These are phyloP conservation scores for Candida tibetensis DNA, from an alignment of 805 yeast genomes.

Conservation along the genomic window DNA sequence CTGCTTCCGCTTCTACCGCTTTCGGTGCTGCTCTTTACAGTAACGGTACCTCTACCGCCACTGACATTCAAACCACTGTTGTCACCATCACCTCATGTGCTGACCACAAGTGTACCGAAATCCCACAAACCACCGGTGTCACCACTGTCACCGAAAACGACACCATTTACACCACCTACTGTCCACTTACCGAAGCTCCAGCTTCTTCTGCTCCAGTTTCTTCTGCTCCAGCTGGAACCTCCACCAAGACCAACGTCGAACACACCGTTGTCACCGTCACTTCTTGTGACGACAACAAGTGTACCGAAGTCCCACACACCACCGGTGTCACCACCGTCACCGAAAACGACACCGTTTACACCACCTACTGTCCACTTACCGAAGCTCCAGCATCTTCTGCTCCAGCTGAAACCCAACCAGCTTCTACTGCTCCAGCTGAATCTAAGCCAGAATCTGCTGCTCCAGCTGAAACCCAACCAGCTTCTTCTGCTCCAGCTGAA, in stretches of 20 bases:
- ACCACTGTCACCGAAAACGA: conserved; percentile 20
- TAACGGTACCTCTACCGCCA: conserved; percentile 19
- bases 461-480: conserved; percentile 12
- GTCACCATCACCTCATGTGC: conserved; percentile 29
- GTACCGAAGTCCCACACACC: conserved; percentile 22
- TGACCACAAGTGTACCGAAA: conserved; percentile 21
- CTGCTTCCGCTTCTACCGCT: conserved; percentile 20
- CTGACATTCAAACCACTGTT: conserved; percentile 20
- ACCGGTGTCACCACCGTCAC: conserved; percentile 39
- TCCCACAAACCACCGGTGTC: conserved; percentile 23
- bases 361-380: conserved; percentile 35
- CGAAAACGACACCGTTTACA: conserved; percentile 26
- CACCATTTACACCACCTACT: conserved; percentile 24
- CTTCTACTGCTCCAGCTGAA: conserved; percentile 10
- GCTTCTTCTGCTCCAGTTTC: conserved; percentile 9
- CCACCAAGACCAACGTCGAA: conserved; percentile 7
- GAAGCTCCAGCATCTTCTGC: conserved; percentile 5
- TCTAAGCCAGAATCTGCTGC: conserved; percentile 7
- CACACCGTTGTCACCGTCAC: conserved; percentile 33
- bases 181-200: conserved; percentile 15
- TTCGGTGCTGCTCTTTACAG: conserved; percentile 28
- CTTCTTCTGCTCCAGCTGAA: conserved; percentile 9
- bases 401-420: conserved; percentile 11
- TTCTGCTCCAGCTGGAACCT: conserved; percentile 4
- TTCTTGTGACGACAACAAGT: conserved; percentile 30